Percentiles rank a stretch among this genome's conserved stretches.
Evolutionary conservation across 495 filamentous ascomycete genomes (phyloP).

Genomic region (Penicillium cataractarum): DNA sequence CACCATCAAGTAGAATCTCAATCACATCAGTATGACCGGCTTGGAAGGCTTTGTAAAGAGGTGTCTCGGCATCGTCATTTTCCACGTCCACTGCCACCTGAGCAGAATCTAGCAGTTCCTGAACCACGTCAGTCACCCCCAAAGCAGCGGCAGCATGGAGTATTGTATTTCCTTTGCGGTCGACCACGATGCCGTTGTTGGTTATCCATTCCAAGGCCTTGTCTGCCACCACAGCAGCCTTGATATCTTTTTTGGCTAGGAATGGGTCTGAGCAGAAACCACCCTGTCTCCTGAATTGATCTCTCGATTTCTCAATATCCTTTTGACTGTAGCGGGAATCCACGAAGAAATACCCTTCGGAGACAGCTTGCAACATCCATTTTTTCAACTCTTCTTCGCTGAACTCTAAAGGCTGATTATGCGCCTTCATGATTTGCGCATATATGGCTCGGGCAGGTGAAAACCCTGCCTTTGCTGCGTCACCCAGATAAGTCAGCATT

Average conservation of each 20-base stretch:
- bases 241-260: constrained; percentile 17
- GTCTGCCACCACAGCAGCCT: neutral
- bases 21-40: constrained; percentile 30
- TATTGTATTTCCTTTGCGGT: constrained; percentile 27
- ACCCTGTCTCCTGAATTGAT: constrained; percentile 24
- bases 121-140: constrained; percentile 18
- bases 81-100: constrained; percentile 16
- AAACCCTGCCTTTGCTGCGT: constrained; percentile 19
- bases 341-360: constrained; percentile 22
- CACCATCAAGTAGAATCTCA: constrained; percentile 21
- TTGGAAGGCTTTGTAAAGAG: constrained; percentile 36
- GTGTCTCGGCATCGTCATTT: constrained; percentile 31
- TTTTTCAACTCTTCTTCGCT: constrained; percentile 9
- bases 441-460: constrained; percentile 25
- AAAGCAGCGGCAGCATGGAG: constrained; percentile 33
- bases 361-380: constrained; percentile 22
- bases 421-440: constrained; percentile 21
- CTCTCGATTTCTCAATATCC: constrained; percentile 14
- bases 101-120: constrained; percentile 15
- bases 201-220: constrained; percentile 13
- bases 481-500: constrained; percentile 18
- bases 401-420: constrained; percentile 13
- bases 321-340: constrained; percentile 1
- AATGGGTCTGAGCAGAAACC: constrained; percentile 27
- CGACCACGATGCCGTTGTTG: constrained; percentile 16